These are phyloP conservation scores for Drechslerella coelobrocha DNA, from an alignment of 2,329 filamentous ascomycete genomes.

Conservation along the genomic window DNA sequence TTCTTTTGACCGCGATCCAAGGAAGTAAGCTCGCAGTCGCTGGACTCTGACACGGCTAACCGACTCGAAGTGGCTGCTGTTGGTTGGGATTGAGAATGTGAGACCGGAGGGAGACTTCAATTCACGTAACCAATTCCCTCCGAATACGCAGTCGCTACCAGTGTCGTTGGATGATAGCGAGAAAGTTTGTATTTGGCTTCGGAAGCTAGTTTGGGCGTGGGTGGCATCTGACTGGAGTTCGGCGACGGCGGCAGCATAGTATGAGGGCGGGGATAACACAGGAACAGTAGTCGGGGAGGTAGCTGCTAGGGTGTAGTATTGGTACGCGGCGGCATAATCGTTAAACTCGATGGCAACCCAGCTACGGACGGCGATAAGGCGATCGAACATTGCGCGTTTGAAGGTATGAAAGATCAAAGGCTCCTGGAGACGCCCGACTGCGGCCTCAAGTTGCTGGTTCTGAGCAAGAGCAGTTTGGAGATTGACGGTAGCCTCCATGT, in stretches of 20 bases:
- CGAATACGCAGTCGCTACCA: conserved; percentile 8
- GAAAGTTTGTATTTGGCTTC: conserved; percentile 40
- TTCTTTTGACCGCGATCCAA: conserved; percentile 27
- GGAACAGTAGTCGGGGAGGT: conserved; percentile 16
- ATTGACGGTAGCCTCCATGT: conserved; percentile 45
- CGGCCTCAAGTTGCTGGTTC: conserved; percentile 26
- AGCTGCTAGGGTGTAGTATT: conserved; percentile 37
- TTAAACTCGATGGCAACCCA: conserved; percentile 48
- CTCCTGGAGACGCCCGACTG: conserved; percentile 30
- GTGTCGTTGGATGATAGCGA: conserved; percentile 19
- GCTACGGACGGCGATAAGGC: conserved; percentile 40
- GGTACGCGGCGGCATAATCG: conserved; percentile 40
- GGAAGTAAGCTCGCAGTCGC: conserved; percentile 27
- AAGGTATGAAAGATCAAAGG: conserved; percentile 41
- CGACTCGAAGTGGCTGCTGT: conserved; percentile 26
- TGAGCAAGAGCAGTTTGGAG: conserved; percentile 37
- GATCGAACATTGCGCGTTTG: conserved; percentile 50
- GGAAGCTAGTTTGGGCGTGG: conserved; percentile 42
- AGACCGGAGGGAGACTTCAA: conserved; percentile 16
- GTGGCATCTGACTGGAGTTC: conserved; percentile 43
- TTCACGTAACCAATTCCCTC: conserved; percentile 32
- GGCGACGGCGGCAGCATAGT: conserved; percentile 33
- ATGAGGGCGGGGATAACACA: conserved; percentile 37
- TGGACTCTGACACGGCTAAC: conserved; percentile 41
- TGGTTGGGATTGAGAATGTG: conserved; percentile 42